Percentiles rank a stretch among this genome's conserved stretches.
phyloP scores from a whole-genome alignment of 2,329 filamentous ascomycete genomes.

The Hypoxylon rubiginosum region DNA sequence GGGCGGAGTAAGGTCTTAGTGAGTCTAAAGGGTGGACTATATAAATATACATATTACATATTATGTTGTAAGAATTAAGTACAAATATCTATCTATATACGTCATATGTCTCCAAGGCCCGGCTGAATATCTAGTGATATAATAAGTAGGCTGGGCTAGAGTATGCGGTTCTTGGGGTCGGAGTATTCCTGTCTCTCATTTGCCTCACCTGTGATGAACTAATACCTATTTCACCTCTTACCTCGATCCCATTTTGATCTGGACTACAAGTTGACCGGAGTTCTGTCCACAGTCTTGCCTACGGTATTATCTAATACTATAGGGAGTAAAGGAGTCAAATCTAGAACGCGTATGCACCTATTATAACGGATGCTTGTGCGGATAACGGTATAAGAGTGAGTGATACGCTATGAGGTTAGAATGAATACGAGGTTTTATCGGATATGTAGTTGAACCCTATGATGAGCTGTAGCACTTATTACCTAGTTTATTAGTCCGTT shows the following conservation, averaged over 20 bases:
- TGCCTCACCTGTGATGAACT: neutral
- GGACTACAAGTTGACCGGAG: neutral
- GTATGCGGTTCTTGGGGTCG: neutral
- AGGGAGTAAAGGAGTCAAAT: neutral
- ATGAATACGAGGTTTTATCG: neutral
- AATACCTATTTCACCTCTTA: too few relatives aligned
- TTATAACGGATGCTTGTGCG: neutral
- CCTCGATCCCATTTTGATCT: neutral
- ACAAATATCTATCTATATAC: neutral
- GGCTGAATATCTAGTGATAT: neutral
- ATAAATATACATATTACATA: conserved; percentile 1
- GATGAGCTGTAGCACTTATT: neutral
- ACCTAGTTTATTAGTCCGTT: too few relatives aligned
- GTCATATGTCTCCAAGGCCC: neutral
- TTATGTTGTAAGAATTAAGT: neutral
- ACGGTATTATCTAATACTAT: neutral
- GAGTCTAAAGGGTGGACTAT: neutral
- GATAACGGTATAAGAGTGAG: neutral
- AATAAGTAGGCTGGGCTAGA: neutral
- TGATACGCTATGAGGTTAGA: neutral
- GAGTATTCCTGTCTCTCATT: neutral
- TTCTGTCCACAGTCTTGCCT: neutral
- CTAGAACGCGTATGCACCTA: too few relatives aligned
- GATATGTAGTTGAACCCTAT: neutral
- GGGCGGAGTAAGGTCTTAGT: neutral